Conservation (phyloP, 176 grass and related monocot species). For the Cenchrus fungigraminus region DNA sequence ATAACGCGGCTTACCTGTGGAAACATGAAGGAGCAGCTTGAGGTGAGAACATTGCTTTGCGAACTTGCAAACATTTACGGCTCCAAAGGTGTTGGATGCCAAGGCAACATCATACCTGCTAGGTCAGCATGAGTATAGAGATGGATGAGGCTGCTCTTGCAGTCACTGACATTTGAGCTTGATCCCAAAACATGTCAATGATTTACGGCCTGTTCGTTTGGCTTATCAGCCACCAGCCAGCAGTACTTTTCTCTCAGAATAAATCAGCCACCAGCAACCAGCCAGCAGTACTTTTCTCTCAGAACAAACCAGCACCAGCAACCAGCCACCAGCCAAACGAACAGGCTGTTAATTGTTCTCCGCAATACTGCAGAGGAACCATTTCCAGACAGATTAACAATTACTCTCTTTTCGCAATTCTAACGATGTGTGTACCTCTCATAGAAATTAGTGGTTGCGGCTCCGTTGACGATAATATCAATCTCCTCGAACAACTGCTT, state of each 20-base stretch:
- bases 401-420: too few relatives aligned
- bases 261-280: too few relatives aligned
- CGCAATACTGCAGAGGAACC: too few relatives aligned
- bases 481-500: constrained; percentile 44
- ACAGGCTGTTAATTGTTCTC: not conserved
- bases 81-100: constrained; percentile 51
- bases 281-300: too few relatives aligned
- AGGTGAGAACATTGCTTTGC: constrained; percentile 58
- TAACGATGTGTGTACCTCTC: constrained; percentile 40
- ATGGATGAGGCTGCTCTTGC: too few relatives aligned
- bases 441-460: constrained; percentile 61
- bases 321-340: too few relatives aligned
- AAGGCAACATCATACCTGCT: constrained; percentile 65
- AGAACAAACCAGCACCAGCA: too few relatives aligned
- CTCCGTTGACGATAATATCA: constrained; percentile 53
- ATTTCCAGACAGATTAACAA: not conserved
- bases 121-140: not conserved
- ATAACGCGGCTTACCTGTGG: constrained; percentile 45
- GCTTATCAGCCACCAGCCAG: too few relatives aligned
- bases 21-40: constrained; percentile 68
- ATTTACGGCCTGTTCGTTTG: too few relatives aligned
- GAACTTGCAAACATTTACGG: constrained; percentile 40
- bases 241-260: too few relatives aligned
- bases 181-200: too few relatives aligned
- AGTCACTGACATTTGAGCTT: too few relatives aligned